Base-by-base conservation (phyloP, 495 filamentous ascomycete species). In the Neurospora sp. region DNA sequence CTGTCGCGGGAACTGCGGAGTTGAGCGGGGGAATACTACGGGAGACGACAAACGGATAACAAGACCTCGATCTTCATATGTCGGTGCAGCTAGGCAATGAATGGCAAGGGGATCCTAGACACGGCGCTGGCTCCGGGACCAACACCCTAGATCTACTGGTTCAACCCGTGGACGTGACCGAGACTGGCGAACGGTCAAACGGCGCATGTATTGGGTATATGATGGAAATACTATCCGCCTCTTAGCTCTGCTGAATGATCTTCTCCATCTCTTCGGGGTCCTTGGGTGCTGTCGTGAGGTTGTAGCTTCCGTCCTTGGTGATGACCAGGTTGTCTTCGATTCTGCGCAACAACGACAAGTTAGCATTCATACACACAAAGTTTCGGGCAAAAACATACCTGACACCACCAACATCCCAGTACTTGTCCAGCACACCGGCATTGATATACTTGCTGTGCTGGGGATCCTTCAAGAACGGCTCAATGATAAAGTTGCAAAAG, bases 401-500 rank as follows among this genome's bases (percentile, higher is more conserved):
- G 42, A 97, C 92, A 71, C 94, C 94, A 45, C 94, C 94, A 8
- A 97, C 94, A 70, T 88, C 88, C 94, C 94, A 97, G 80, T 95
- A 98, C 74, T 84, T 87, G 68, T 94, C 89, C 74, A 97, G 76
- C 39, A 94, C 91, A 22, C 84, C 84, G 40, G 86, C 81, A 77
- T 97, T 87, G 74, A 98, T 95, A 75, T 89, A 94, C 74, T 90
- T 86, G 10, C 86, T 81, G 75, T 92, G 88, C 73, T 89, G 89
- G 8, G 87, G 84, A 72, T 94, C 88, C 73, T 89, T 86, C 68
- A 96, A 78, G 78, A 90, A 94, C 7, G 93, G 94, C 68, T 91
- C 89, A 74, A 99, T 92, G 73, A 98, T 97, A 78, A 95, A 98
- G 59, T 88, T 86, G 80, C 94, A 97, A 79, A 98, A 99, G 79